Evolutionary conservation across 2,329 filamentous ascomycete genomes (phyloP).

Genomic region (Ascosphaera pollenicola): DNA sequence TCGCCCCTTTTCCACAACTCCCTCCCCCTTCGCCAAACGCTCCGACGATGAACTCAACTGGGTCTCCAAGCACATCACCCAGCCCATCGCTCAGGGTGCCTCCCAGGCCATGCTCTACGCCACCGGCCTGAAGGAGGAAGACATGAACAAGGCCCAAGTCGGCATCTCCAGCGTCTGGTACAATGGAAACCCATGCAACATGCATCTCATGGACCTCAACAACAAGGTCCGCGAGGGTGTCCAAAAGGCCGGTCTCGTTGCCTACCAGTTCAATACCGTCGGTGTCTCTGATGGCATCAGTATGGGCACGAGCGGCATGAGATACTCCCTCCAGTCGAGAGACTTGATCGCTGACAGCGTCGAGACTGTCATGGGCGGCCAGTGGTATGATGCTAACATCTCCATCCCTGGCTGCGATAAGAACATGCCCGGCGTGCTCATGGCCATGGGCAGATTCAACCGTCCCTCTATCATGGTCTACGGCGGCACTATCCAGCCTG

Average conservation of each 20-base stretch:
- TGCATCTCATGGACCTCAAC: constrained; percentile 87
- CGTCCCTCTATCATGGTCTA: constrained; percentile 94
- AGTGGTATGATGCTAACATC: constrained; percentile 97
- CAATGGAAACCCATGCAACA: constrained; percentile 96
- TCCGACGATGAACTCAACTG: constrained; percentile 41
- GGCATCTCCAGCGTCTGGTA: constrained; percentile 98
- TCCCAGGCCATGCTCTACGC: constrained; percentile 99
- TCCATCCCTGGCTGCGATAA: constrained; percentile 97
- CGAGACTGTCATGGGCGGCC: constrained; percentile 95
- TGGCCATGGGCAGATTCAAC: constrained; percentile 90
- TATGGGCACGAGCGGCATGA: constrained; percentile 96
- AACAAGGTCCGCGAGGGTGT: constrained; percentile 53
- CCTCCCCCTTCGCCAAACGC: constrained; percentile 2
- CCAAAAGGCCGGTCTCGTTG: constrained; percentile 55
- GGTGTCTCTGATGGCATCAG: constrained; percentile 95
- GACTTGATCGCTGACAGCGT: constrained; percentile 97
- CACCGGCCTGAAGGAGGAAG: constrained; percentile 63
- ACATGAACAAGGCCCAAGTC: constrained; percentile 92
- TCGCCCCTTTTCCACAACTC: constrained; percentile 3
- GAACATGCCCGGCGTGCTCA: constrained; percentile 91
- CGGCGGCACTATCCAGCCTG: constrained; percentile 80
- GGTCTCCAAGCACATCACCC: constrained; percentile 66
- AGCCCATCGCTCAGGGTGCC: constrained; percentile 93
- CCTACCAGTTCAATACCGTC: constrained; percentile 98
- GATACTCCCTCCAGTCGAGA: constrained; percentile 79